Percentiles rank a stretch among this genome's conserved stretches.
These are phyloP conservation scores for Anthracocystis setariae DNA, from an alignment of 1,284 basidiomycete genomes.

Conservation along the genomic window DNA sequence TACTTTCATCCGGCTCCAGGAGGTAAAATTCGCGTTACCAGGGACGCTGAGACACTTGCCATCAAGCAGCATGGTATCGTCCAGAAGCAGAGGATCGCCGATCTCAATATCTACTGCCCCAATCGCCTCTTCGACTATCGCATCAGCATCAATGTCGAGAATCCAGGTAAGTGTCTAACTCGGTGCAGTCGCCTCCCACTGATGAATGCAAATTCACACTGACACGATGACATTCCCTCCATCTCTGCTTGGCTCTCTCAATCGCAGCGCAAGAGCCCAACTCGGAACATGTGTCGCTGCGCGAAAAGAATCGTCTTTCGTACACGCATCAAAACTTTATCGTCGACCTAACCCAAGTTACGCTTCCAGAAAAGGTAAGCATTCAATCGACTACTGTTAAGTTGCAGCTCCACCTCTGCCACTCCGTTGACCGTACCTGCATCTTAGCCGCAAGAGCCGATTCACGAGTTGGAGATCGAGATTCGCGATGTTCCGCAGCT, in stretches of 20 bases:
- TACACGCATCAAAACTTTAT: conserved; percentile 91
- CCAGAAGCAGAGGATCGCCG: conserved; percentile 83
- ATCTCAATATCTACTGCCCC: conserved; percentile 87
- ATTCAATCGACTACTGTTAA: too few relatives aligned
- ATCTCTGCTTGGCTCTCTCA: too few relatives aligned
- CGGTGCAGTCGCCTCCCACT: not conserved
- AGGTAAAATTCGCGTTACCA: conserved; percentile 82
- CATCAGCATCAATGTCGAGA: conserved; percentile 87
- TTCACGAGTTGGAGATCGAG: conserved; percentile 74
- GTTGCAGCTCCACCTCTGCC: too few relatives aligned
- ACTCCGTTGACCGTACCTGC: too few relatives aligned
- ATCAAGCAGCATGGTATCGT: conserved; percentile 72
- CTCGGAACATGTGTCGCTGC: conserved; percentile 66
- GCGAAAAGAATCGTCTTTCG: conserved; percentile 89
- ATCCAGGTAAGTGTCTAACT: conserved; percentile 52
- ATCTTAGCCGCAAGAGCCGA: conserved; percentile 52
- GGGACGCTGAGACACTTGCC: conserved; percentile 78
- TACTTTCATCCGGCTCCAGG: conserved; percentile 75
- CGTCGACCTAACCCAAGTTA: conserved; percentile 93
- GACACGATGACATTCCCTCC: not conserved
- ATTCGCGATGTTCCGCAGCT: conserved; percentile 70
- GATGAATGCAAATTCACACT: not conserved
- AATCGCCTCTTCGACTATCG: conserved; percentile 87
- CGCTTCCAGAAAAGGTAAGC: conserved; percentile 56
- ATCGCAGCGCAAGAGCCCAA: conserved; percentile 53